phyloP scores from a whole-genome alignment of 1,284 basidiomycete species.

The Ceratobasidium sp. region DNA sequence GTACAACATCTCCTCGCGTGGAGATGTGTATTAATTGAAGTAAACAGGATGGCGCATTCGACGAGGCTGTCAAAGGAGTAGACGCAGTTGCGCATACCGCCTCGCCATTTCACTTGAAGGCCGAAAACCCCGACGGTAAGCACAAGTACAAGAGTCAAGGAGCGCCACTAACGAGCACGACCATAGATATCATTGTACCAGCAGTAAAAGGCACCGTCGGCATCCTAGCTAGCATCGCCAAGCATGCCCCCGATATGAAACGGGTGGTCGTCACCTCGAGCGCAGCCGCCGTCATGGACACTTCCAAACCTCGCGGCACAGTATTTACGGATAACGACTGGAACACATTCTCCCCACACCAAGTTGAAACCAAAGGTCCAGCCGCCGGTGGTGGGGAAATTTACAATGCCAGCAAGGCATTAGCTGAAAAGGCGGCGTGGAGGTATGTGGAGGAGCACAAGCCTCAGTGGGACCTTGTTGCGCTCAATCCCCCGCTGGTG shows the following conservation, averaged over 20 bases:
- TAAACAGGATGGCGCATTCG: slow-evolving; percentile 46
- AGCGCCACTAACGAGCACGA: background rate
- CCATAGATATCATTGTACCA: slow-evolving; percentile 62
- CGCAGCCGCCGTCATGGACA: slow-evolving; percentile 57
- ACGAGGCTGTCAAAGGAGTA: slow-evolving; percentile 48
- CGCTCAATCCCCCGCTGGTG: slow-evolving; percentile 46
- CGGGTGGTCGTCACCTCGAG: slow-evolving; percentile 71
- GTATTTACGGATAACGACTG: slow-evolving; percentile 60
- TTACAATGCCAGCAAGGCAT: slow-evolving; percentile 68
- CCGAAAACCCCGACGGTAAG: no score
- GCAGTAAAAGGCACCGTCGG: slow-evolving; percentile 68
- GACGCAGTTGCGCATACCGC: slow-evolving; percentile 48
- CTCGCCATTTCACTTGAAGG: slow-evolving; percentile 44
- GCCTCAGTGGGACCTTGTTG: slow-evolving; percentile 46
- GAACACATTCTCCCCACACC: slow-evolving; percentile 63
- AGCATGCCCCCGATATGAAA: slow-evolving; percentile 59
- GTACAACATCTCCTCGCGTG: slow-evolving; percentile 53
- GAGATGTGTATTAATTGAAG: no score
- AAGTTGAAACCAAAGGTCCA: slow-evolving; percentile 61
- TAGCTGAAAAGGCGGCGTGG: slow-evolving; percentile 71
- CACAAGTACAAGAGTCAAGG: background rate
- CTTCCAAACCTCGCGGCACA: no score
- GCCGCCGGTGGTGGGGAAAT: slow-evolving; percentile 54
- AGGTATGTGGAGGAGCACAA: slow-evolving; percentile 65
- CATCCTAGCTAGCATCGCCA: slow-evolving; percentile 61